Evolutionary conservation across 2,329 filamentous ascomycete species (phyloP), one percentile per base, ranked within the genome.

Genomic region (Sporothrix sp.): DNA sequence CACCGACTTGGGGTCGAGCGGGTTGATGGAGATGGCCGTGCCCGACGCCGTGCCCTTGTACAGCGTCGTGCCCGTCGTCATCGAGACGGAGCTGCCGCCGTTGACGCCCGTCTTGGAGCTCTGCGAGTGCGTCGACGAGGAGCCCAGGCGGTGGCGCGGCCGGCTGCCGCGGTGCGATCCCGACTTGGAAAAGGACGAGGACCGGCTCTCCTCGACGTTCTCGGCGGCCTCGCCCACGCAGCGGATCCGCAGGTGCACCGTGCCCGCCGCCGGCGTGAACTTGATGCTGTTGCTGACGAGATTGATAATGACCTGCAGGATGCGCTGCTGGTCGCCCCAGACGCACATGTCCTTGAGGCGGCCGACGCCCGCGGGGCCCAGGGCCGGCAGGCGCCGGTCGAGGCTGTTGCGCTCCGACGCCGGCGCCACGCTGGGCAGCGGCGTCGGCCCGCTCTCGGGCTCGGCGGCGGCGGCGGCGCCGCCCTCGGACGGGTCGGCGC

Each of bases 261-360:
- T 82, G 7, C 89, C 89, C 1, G 82, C 82, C 7, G 79, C 66
- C 0, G 87, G 85, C 0, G 90, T 95, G 61, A 96, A 95, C 63
- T 96, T 96, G 38, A 95, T 70, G 63, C 85, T 87, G 68, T 96
- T 96, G 65, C 85, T 90, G 42, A 95, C 87, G 28, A 96, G 72
- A 61, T 95, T 95, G 70, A 94, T 95, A 42, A 95, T 79, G n/a
- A 95, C 85, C 63, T 95, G 90, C 23, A 95, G 69, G 35, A 95
- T 93, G 39, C 90, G 76, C 61, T 95, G 88, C 58, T 93, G 85
- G 59, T 96, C 90, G n/a, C 90, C 90, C 81, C 87, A 93, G 1
- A 96, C 71, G 46, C 85, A 82, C 82, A 94, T 90, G 56, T 95
- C 87, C 62, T 85, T 87, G 21, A 95, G 65, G 16, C 83, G 73